phyloP scores from a whole-genome alignment of 139 green algal species.

The Coelastrella sp. region DNA sequence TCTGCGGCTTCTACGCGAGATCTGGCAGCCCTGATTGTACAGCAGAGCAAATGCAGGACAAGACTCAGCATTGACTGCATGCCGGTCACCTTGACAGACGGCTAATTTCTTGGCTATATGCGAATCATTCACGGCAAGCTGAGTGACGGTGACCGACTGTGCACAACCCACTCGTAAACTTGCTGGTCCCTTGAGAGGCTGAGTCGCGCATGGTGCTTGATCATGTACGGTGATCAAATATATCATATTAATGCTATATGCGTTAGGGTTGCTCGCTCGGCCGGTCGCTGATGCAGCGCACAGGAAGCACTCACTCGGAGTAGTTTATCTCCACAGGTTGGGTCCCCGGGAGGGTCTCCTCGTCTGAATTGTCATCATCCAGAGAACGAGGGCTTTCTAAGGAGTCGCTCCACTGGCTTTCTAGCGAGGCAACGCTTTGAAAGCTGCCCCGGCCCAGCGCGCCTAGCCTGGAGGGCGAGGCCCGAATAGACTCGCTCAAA shows the following conservation, averaged over 20 bases:
- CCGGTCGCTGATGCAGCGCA: too few relatives aligned
- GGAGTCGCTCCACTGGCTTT: slow-evolving; percentile 7
- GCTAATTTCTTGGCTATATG: background rate
- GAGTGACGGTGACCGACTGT: background rate
- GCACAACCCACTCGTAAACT: background rate
- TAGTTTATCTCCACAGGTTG: background rate
- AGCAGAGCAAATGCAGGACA: too few relatives aligned
- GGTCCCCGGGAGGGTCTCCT: background rate
- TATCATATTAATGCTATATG: too few relatives aligned
- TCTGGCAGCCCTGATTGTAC: slow-evolving; percentile 27
- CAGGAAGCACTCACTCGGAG: slow-evolving; percentile 1
- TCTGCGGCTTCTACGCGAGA: slow-evolving; percentile 39
- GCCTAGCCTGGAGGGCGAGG: background rate
- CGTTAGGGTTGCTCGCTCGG: background rate
- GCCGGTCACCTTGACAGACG: too few relatives aligned
- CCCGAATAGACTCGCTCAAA: background rate
- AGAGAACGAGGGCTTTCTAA: background rate
- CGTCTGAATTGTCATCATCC: background rate
- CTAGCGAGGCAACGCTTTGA: background rate
- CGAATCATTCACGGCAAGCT: background rate
- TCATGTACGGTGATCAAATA: too few relatives aligned
- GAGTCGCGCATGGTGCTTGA: too few relatives aligned
- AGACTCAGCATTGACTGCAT: too few relatives aligned
- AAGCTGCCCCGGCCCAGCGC: background rate
- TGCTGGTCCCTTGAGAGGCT: background rate